Conservation (phyloP, 2,329 filamentous ascomycete species). For the Rhynchosporium graminicola region DNA sequence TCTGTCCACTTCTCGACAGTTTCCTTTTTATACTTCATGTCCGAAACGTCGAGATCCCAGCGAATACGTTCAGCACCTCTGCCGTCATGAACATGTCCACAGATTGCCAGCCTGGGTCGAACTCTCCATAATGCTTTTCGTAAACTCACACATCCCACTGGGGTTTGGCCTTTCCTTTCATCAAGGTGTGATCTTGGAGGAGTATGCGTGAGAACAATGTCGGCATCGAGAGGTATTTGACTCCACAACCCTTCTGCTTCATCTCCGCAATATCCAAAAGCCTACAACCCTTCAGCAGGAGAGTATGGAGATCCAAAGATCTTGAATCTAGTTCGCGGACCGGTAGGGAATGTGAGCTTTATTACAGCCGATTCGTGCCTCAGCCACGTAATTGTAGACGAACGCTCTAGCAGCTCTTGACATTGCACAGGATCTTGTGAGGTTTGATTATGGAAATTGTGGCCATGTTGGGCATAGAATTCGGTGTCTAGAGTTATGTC, state of each 20-base stretch:
- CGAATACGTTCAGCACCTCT: constrained; percentile 62
- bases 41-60: constrained; percentile 54
- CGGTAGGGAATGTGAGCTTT: constrained; percentile 53
- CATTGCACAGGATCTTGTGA: constrained; percentile 57
- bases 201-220: constrained; percentile 72
- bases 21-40: constrained; percentile 49
- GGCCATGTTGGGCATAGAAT: constrained; percentile 58
- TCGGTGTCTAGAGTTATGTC: constrained; percentile 68
- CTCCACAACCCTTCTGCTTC: constrained; percentile 55
- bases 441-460: constrained; percentile 56
- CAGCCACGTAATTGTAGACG: constrained; percentile 63
- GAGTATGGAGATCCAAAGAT: constrained; percentile 73
- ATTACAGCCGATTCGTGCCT: constrained; percentile 57
- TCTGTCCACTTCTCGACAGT: constrained; percentile 56
- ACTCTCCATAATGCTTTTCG: constrained; percentile 58
- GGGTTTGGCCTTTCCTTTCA: constrained; percentile 43
- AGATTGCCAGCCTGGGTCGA: constrained; percentile 65
- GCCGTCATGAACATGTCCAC: constrained; percentile 71
- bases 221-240: constrained; percentile 59
- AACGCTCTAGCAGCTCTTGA: constrained; percentile 47
- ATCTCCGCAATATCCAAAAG: constrained; percentile 60
- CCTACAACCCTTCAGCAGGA: constrained; percentile 60
- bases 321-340: constrained; percentile 61
- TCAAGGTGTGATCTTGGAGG: constrained; percentile 64
- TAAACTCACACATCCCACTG: constrained; percentile 62